Conservation (phyloP, 163 green algal species). For the Botryococcus braunii region DNA sequence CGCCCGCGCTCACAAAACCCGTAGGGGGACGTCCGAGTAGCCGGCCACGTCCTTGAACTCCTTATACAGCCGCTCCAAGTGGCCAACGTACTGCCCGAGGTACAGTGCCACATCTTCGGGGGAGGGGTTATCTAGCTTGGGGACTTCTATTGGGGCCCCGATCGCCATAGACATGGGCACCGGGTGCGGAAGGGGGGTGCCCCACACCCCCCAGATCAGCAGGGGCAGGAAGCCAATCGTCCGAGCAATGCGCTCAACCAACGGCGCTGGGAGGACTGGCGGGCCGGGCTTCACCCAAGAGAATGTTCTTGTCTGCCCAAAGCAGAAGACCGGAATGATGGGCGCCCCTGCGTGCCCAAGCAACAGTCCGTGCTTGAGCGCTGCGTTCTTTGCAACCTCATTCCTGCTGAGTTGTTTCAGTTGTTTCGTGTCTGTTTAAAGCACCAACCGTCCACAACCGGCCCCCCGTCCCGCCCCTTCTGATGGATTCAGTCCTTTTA, state of each 20-base stretch:
- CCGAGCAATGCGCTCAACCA: neutral
- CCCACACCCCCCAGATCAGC: slow-evolving; percentile 8
- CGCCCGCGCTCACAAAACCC: too few relatives aligned
- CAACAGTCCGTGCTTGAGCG: neutral
- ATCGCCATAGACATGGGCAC: slow-evolving; percentile 7
- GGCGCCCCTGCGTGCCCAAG: slow-evolving; percentile 11
- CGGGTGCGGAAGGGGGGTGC: slow-evolving; percentile 5
- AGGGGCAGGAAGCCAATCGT: slow-evolving; percentile 8
- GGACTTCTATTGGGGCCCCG: slow-evolving; percentile 7
- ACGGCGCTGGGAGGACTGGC: neutral
- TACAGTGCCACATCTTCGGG: slow-evolving; percentile 7
- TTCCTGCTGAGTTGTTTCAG: neutral
- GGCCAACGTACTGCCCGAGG: neutral
- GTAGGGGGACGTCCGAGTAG: slow-evolving; percentile 6
- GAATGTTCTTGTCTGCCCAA: slow-evolving; percentile 10
- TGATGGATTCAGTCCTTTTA: too few relatives aligned
- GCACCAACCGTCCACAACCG: too few relatives aligned
- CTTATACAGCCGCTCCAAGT: slow-evolving; percentile 5
- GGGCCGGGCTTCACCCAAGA: slow-evolving; percentile 1
- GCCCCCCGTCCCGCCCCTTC: too few relatives aligned
- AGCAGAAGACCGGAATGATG: slow-evolving; percentile 10
- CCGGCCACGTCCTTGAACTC: slow-evolving; percentile 1
- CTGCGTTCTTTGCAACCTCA: neutral
- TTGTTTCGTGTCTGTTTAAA: too few relatives aligned
- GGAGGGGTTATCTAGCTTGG: neutral